These are phyloP conservation scores for Neurospora intermedia DNA, from an alignment of 495 filamentous ascomycete species.

Conservation along the genomic window DNA sequence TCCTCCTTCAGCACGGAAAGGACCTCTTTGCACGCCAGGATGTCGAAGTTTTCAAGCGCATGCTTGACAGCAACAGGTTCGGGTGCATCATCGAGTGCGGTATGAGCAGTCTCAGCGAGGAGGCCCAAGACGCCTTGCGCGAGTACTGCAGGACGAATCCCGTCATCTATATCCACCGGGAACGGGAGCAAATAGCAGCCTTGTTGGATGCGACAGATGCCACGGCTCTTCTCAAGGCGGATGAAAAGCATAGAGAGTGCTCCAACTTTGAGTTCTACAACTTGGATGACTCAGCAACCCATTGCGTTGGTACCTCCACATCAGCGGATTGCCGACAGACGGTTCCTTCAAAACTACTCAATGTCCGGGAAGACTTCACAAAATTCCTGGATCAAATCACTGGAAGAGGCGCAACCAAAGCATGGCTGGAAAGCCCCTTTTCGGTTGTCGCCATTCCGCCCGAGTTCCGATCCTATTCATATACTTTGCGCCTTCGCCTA, in stretches of 20 bases:
- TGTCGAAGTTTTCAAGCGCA: constrained; percentile 50
- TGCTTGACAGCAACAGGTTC: constrained; percentile 52
- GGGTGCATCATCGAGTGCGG: constrained; percentile 64
- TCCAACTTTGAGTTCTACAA: constrained; percentile 80
- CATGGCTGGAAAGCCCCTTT: constrained; percentile 59
- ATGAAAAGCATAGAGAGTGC: constrained; percentile 48
- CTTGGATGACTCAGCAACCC: constrained; percentile 34
- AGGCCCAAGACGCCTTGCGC: constrained; percentile 47
- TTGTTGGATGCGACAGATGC: constrained; percentile 50
- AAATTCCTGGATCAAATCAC: constrained; percentile 58
- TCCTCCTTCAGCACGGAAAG: constrained; percentile 49
- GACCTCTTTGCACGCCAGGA: constrained; percentile 51
- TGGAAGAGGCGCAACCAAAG: constrained; percentile 41
- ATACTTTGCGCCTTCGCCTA: constrained; percentile 52
- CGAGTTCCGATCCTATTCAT: constrained; percentile 54
- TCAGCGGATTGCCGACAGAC: constrained; percentile 24
- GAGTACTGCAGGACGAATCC: constrained; percentile 54
- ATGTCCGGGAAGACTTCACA: constrained; percentile 64
- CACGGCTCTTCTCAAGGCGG: constrained; percentile 42
- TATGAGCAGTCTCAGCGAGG: constrained; percentile 42
- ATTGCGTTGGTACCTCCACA: constrained; percentile 13
- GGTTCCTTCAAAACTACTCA: constrained; percentile 50
- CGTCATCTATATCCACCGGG: constrained; percentile 62
- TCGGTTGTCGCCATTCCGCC: constrained; percentile 58
- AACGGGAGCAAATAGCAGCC: constrained; percentile 53